phyloP scores from a whole-genome alignment of 2,329 filamentous ascomycete species.

The Cercospora janseana region DNA sequence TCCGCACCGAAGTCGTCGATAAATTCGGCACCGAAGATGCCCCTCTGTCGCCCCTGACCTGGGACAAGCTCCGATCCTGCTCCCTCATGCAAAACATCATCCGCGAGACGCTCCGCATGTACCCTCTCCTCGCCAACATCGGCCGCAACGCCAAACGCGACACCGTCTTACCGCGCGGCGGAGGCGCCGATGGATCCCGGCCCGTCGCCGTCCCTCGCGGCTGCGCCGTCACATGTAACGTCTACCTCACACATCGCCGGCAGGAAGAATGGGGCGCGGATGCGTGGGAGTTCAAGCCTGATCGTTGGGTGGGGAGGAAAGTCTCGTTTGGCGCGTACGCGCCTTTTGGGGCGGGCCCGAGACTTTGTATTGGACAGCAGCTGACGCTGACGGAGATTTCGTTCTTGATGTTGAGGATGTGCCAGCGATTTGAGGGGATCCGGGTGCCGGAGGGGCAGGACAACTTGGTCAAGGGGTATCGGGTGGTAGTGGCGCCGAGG shows the following conservation, averaged over 20 bases:
- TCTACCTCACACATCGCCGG: constrained; percentile 52
- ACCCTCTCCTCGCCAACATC: constrained; percentile 49
- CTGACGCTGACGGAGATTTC: constrained; percentile 24
- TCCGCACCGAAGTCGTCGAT: constrained; percentile 29
- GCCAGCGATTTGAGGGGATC: constrained; percentile 23
- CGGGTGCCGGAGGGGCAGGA: constrained; percentile 20
- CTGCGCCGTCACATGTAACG: constrained; percentile 44
- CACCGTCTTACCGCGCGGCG: constrained; percentile 47
- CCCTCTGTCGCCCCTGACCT: constrained; percentile 17
- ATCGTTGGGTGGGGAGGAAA: constrained; percentile 30
- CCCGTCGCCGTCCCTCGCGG: constrained; percentile 44
- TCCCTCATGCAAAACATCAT: constrained; percentile 46
- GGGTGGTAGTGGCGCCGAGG: constrained; percentile 27
- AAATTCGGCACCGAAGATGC: constrained; percentile 39
- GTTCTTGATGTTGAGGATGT: constrained; percentile 23
- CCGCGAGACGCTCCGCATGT: constrained; percentile 44
- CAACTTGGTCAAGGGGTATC: constrained; percentile 24
- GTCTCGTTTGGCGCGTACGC: constrained; percentile 22
- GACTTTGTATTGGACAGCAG: constrained; percentile 24
- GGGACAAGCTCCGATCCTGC: constrained; percentile 27
- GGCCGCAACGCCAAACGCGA: constrained; percentile 45
- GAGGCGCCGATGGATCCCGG: constrained; percentile 42
- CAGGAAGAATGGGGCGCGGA: constrained; percentile 49
- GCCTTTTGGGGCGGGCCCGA: constrained; percentile 29
- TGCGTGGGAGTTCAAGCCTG: constrained; percentile 45